A percentile compares a stretch with the other conserved stretches of the same genome.
Evolutionary conservation across 495 filamentous ascomycete species (phyloP).

Genomic region (Tuber magnatum): DNA sequence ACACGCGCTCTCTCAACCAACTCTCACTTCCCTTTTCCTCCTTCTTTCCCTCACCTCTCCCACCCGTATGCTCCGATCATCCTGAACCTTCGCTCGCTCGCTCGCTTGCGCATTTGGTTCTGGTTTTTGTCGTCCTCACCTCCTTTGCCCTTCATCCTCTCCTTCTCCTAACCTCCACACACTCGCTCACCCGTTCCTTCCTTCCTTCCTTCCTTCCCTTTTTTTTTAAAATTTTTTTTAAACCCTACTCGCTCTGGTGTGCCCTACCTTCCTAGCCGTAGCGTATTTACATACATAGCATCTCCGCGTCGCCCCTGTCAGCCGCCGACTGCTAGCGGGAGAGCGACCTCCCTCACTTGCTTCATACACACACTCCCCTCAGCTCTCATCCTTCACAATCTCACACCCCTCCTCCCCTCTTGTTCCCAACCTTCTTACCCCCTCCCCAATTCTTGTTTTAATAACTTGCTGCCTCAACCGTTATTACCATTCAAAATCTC

Average conservation of each 20-base stretch:
- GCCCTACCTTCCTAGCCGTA: background rate
- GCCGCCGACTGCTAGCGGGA: background rate
- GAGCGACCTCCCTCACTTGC: background rate
- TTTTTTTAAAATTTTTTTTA: too few species aligned
- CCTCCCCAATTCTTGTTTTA: background rate
- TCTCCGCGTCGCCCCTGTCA: constrained; percentile 3
- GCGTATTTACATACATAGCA: constrained; percentile 2
- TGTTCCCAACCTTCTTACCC: constrained; percentile 4
- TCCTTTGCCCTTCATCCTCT: constrained; percentile 14
- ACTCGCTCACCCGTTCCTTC: constrained; percentile 1
- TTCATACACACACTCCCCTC: constrained; percentile 2
- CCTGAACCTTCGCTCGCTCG: constrained; percentile 19
- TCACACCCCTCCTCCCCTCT: constrained; percentile 4
- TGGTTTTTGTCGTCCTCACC: constrained; percentile 11
- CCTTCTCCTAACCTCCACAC: constrained; percentile 15
- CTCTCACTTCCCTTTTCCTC: constrained; percentile 15
- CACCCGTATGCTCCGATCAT: constrained; percentile 2
- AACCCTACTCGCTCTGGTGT: background rate
- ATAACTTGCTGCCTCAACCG: background rate
- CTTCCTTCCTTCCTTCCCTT: too few species aligned
- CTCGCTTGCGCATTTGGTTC: constrained; percentile 15
- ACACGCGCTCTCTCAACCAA: constrained; percentile 14
- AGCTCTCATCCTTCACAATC: background rate
- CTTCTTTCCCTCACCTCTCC: constrained; percentile 21
- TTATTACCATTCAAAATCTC: background rate